Conservation (phyloP, 2,329 filamentous ascomycete genomes). For the Orbilia blumenaviensis region DNA sequence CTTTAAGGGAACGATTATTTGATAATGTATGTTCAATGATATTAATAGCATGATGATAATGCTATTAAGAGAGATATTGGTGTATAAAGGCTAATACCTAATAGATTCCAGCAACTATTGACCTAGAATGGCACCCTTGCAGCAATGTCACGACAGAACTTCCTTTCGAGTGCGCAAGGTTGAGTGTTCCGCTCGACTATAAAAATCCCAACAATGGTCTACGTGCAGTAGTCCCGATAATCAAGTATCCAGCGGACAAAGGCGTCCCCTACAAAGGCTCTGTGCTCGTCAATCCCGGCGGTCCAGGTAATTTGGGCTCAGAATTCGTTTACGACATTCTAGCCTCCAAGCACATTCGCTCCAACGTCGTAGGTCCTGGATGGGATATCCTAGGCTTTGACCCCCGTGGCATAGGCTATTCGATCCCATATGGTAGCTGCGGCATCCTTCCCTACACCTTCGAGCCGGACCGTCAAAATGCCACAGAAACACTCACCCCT, state of each 20-base stretch:
- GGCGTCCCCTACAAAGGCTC: conserved; percentile 59
- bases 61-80: no score
- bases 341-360: background rate
- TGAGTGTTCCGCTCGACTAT: conserved; percentile 63
- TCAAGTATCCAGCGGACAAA: conserved; percentile 20
- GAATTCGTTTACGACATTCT: conserved; percentile 58
- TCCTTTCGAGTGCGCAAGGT: conserved; percentile 33
- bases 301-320: conserved; percentile 63
- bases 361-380: conserved; percentile 18
- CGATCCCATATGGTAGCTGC: conserved; percentile 37
- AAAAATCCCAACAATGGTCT: conserved; percentile 61
- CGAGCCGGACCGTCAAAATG: conserved; percentile 39
- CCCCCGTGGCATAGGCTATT: conserved; percentile 39
- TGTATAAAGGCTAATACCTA: no score
- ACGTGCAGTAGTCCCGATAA: conserved; percentile 26
- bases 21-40: conserved; percentile 13
- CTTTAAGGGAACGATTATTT: conserved; percentile 22
- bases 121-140: conserved; percentile 64
- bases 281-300: conserved; percentile 64
- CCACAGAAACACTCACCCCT: background rate
- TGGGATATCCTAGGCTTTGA: conserved; percentile 46
- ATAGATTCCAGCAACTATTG: conserved; percentile 63
- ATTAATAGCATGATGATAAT: no score
- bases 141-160: conserved; percentile 56
- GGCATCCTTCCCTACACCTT: conserved; percentile 1